These are phyloP conservation scores for Dimocarpus longan DNA, from an alignment of 345 rosid species.

Conservation along the genomic window DNA sequence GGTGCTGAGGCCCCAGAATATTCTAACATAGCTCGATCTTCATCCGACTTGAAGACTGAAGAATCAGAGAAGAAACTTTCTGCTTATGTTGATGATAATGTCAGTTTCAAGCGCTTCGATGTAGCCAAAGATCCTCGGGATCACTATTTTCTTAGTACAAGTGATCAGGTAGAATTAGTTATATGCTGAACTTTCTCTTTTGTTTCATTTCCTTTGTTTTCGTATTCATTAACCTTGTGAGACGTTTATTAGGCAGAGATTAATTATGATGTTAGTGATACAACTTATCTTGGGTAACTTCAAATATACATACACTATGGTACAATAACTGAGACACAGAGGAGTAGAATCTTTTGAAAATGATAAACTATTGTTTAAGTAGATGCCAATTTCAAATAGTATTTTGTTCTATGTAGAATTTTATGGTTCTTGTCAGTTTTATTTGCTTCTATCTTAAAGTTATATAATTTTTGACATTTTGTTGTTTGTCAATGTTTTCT, in stretches of 20 bases:
- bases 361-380: slow-evolving; percentile 4
- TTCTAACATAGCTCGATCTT: slow-evolving; percentile 40
- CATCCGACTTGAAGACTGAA: slow-evolving; percentile 37
- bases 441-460: not conserved
- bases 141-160: slow-evolving; percentile 73
- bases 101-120: slow-evolving; percentile 75
- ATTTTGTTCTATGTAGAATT: not conserved
- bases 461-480: not conserved
- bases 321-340: not conserved
- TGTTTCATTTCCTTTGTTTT: not conserved
- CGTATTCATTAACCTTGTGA: not conserved
- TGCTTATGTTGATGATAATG: slow-evolving; percentile 38
- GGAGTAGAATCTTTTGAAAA: slow-evolving; percentile 8
- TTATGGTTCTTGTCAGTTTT: not conserved
- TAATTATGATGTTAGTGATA: not conserved
- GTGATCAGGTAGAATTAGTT: slow-evolving; percentile 58
- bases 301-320: not conserved
- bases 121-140: slow-evolving; percentile 73
- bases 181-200: not conserved
- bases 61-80: slow-evolving; percentile 36
- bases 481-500: not conserved
- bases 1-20: slow-evolving; percentile 31
- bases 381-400: not conserved
- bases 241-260: not conserved
- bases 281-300: not conserved